A percentile compares a stretch with the other conserved stretches of the same genome.
These are phyloP conservation scores for Hanseniaspora osmophila DNA, from an alignment of 805 yeast genomes.

Conservation along the genomic window DNA sequence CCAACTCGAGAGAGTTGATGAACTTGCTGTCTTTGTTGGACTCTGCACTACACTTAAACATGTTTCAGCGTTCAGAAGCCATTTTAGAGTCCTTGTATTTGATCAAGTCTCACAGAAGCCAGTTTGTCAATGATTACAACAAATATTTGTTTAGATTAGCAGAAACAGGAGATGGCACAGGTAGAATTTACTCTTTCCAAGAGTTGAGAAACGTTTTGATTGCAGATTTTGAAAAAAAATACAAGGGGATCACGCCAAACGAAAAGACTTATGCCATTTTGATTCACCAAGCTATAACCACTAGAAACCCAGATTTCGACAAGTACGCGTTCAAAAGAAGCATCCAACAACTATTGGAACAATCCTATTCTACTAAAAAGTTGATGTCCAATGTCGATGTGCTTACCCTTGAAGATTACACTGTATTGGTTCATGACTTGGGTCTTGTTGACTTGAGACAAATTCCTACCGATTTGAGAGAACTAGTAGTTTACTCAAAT, in stretches of 20 bases:
- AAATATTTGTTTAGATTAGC: constrained; percentile 32
- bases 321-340: constrained; percentile 5
- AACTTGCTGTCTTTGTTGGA: constrained; percentile 68
- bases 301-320: constrained; percentile 6
- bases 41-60: constrained; percentile 55
- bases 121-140: constrained; percentile 54
- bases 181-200: constrained; percentile 21
- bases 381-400: constrained; percentile 16
- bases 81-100: constrained; percentile 50
- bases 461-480: constrained; percentile 15
- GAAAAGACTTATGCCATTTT: constrained; percentile 49
- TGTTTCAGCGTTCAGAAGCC: constrained; percentile 55
- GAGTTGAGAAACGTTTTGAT: constrained; percentile 26
- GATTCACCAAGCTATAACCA: constrained; percentile 29
- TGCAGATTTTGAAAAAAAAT: constrained; percentile 28
- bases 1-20: constrained; percentile 35
- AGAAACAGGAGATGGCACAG: constrained; percentile 7
- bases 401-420: constrained; percentile 19
- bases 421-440: constrained; percentile 24
- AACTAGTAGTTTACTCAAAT: constrained; percentile 7
- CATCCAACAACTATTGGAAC: constrained; percentile 11
- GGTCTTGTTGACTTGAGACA: constrained; percentile 20
- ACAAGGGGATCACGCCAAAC: constrained; percentile 28
- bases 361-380: constrained; percentile 7
- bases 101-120: constrained; percentile 27